These are phyloP conservation scores for Sugiyamaella chiloensis DNA, from an alignment of 805 yeast species.

Conservation along the genomic window DNA sequence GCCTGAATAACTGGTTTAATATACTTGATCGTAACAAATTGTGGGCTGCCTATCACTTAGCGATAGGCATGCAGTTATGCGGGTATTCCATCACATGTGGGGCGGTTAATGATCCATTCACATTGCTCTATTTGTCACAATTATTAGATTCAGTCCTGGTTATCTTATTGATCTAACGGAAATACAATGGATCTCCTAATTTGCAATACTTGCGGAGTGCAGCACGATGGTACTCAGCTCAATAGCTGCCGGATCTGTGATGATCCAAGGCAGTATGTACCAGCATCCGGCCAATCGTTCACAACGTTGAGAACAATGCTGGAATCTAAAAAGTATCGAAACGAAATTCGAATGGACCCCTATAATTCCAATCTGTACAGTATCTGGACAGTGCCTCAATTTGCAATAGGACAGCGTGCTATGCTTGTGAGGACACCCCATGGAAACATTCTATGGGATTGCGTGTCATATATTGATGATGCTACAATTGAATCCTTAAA, in stretches of 20 bases:
- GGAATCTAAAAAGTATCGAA: background rate
- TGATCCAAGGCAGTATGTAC: constrained; percentile 2
- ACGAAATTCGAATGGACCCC: constrained; percentile 14
- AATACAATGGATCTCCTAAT: background rate
- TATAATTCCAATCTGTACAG: constrained; percentile 15
- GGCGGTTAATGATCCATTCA: too few relatives aligned
- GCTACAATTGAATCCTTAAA: background rate
- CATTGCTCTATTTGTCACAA: too few relatives aligned
- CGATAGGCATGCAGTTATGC: too few relatives aligned
- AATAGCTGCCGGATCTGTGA: constrained; percentile 1
- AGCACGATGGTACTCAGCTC: background rate
- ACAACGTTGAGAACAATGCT: background rate
- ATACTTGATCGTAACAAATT: too few relatives aligned
- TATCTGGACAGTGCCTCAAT: constrained; percentile 18
- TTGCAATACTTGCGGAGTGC: constrained; percentile 1
- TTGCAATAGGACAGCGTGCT: constrained; percentile 26
- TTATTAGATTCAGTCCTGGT: too few relatives aligned
- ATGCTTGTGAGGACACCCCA: constrained; percentile 18
- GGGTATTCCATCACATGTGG: too few relatives aligned
- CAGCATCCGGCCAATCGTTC: constrained; percentile 1
- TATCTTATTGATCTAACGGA: too few relatives aligned
- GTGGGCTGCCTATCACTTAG: too few relatives aligned
- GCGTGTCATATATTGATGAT: constrained; percentile 5
- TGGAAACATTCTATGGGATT: constrained; percentile 25
- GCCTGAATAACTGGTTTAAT: too few relatives aligned